Evolutionary conservation across 2,329 filamentous ascomycete species (phyloP).

Genomic region (Neonectria ditissima): DNA sequence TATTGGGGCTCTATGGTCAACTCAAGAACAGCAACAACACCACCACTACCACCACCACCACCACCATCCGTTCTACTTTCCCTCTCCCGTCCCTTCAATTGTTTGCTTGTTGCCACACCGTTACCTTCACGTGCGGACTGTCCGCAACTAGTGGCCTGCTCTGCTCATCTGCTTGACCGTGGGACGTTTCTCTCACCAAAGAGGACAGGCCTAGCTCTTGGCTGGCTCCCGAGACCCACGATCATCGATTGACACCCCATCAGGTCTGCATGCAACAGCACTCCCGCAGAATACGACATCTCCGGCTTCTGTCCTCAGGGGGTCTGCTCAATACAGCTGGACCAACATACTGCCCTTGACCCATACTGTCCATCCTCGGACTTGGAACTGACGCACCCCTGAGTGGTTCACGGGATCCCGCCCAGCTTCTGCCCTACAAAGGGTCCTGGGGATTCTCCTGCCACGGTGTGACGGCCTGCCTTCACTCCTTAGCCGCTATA

Average conservation of each 20-base stretch:
- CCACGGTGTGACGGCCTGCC: slow-evolving; percentile 31
- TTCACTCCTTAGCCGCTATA: slow-evolving; percentile 38
- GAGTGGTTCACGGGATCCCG: slow-evolving; percentile 33
- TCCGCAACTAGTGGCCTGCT: slow-evolving; percentile 39
- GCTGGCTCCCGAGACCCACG: slow-evolving; percentile 43
- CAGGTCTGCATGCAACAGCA: slow-evolving; percentile 40
- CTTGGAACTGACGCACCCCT: slow-evolving; percentile 37
- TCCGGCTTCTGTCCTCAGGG: slow-evolving; percentile 38
- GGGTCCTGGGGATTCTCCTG: slow-evolving; percentile 31
- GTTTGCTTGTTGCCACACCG: slow-evolving; percentile 31
- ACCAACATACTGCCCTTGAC: slow-evolving; percentile 24
- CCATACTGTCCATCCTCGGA: slow-evolving; percentile 30
- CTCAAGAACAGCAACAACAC: slow-evolving; percentile 25
- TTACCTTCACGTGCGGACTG: slow-evolving; percentile 37
- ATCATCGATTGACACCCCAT: slow-evolving; percentile 45
- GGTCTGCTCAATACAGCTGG: slow-evolving; percentile 31
- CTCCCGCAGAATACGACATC: slow-evolving; percentile 37
- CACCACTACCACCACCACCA: no score
- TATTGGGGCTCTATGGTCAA: slow-evolving; percentile 19
- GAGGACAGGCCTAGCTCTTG: slow-evolving; percentile 39
- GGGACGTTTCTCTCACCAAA: slow-evolving; percentile 30
- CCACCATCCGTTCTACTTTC: slow-evolving; percentile 21
- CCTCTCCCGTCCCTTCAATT: slow-evolving; percentile 20
- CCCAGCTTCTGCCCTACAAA: slow-evolving; percentile 38
- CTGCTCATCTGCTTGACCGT: slow-evolving; percentile 35